These are phyloP conservation scores for Annona cherimola DNA, from an alignment of 164 flowering plant species.

Conservation along the genomic window DNA sequence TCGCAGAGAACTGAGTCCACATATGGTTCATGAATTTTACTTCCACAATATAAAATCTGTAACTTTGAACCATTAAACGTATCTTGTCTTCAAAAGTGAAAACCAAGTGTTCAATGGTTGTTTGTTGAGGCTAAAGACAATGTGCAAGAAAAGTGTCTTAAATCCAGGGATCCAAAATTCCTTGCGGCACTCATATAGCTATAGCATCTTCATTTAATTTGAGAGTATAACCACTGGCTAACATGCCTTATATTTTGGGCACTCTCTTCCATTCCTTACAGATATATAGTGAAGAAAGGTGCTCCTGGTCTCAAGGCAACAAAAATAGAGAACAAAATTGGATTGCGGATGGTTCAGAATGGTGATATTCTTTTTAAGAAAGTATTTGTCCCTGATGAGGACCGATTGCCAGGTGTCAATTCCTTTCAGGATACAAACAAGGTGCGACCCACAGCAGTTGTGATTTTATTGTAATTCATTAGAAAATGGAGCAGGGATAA, in stretches of 20 bases:
- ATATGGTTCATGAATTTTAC: neutral
- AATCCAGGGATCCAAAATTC: neutral
- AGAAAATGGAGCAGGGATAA: no score
- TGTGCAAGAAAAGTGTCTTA: no score
- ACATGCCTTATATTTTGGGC: neutral
- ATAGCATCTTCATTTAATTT: neutral
- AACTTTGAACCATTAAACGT: constrained; percentile 19
- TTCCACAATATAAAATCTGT: neutral
- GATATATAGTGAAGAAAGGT: constrained; percentile 70
- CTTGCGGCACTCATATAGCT: neutral
- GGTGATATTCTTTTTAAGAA: constrained; percentile 71
- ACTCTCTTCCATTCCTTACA: constrained; percentile 24
- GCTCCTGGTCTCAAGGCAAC: constrained; percentile 75
- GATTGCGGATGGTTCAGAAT: constrained; percentile 87
- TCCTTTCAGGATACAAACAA: constrained; percentile 36
- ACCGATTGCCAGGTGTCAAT: constrained; percentile 68
- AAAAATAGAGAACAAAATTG: constrained; percentile 94
- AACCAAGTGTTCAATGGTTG: no score
- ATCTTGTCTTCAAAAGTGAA: no score
- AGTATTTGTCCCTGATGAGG: constrained; percentile 90
- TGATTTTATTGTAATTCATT: no score
- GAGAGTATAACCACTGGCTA: neutral
- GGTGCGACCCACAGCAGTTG: constrained; percentile 33
- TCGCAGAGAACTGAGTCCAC: neutral
- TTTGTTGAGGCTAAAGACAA: no score